Base-by-base conservation (phyloP, 225 moss, liverwort and hornwort species). In the Asterella californica region DNA sequence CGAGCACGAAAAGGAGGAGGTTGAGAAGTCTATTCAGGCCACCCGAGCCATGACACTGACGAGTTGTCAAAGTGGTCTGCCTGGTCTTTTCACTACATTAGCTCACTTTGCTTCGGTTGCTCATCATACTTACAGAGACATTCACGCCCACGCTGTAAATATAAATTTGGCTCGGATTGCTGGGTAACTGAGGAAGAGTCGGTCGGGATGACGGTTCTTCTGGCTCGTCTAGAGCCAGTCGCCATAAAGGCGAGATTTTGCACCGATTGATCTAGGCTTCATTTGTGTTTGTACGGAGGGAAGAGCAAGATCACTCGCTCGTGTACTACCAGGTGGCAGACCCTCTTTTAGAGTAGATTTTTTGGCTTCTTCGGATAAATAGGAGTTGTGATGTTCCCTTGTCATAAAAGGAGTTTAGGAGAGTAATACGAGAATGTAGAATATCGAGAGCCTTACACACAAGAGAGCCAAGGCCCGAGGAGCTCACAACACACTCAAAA, bases 141-240 rank as follows among this genome's bases (percentile, higher is more conserved):
- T 83, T 74, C 83, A 79, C 50, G 79, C 79, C n/a, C 83, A 83
- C 48, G 83, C 79, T 65, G 81, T 76, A 75, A 75, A 75, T 81
- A 75, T 70, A 47, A 67, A 76, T 47, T 70, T 75, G 47, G 55
- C 81, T 67, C 75, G 81, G 36, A 75, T 81, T 21, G 46, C 81
- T 66, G 81, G 80, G 25, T 80, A 57, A 72, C 5, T 17, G 6
- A 79, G 52, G 1, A 48, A 27, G 50, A 30, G 15, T 59, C 61
- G 32, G 37, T 63, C 21, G 29, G 77, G 21, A 63, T 48, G 42
- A 45, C 47, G 22, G n/a, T 46, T 29, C 77, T 64, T 45, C 29
- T 25, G 57, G 76, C 74, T 74, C 48, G 9, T 22, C 42, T 15
- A 24, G 76, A 53, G 60, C 15, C 49, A 29, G 15, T 29, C 17